These are phyloP conservation scores for Amoebophrya sp. DNA, from an alignment of 169 alveolate species.

Conservation along the genomic window DNA sequence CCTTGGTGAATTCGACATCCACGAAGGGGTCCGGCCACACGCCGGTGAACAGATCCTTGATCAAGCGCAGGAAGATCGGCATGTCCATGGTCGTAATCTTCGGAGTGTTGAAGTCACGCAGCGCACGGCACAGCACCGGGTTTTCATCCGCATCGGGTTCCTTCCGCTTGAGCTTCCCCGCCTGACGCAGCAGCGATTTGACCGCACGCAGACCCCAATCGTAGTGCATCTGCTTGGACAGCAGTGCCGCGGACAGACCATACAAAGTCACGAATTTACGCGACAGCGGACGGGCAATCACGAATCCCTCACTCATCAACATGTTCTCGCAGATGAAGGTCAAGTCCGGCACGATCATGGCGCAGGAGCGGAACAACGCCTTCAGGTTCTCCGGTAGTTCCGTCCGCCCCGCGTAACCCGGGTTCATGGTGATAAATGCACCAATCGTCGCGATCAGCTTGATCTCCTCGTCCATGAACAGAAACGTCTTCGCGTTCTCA, in stretches of 20 bases:
- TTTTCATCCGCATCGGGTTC: slow-evolving; percentile 85
- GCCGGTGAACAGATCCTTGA: slow-evolving; percentile 89
- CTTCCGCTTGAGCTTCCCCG: slow-evolving; percentile 89
- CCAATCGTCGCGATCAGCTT: slow-evolving; percentile 68
- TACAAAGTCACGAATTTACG: slow-evolving; percentile 86
- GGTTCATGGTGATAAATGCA: slow-evolving; percentile 85
- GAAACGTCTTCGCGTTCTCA: slow-evolving; percentile 34
- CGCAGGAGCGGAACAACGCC: slow-evolving; percentile 89
- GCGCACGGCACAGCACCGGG: slow-evolving; percentile 86
- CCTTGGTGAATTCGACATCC: slow-evolving; percentile 71
- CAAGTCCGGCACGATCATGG: slow-evolving; percentile 96
- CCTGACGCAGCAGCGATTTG: slow-evolving; percentile 84
- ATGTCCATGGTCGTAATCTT: slow-evolving; percentile 83
- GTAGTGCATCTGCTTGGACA: slow-evolving; percentile 85
- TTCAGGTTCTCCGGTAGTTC: slow-evolving; percentile 91
- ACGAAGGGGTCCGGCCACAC: slow-evolving; percentile 73
- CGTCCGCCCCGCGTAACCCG: slow-evolving; percentile 95
- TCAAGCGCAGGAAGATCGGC: slow-evolving; percentile 84
- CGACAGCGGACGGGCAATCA: slow-evolving; percentile 80
- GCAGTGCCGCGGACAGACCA: slow-evolving; percentile 70
- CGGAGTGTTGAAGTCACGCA: slow-evolving; percentile 92
- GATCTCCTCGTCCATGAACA: slow-evolving; percentile 71
- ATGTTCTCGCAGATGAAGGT: slow-evolving; percentile 88
- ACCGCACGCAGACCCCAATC: slow-evolving; percentile 95
- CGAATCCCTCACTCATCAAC: slow-evolving; percentile 96